A percentile compares a stretch with the other conserved stretches of the same genome.
Evolutionary conservation across 106 monocot species (phyloP).

Genomic region (Dendrobium chrysotoxum): DNA sequence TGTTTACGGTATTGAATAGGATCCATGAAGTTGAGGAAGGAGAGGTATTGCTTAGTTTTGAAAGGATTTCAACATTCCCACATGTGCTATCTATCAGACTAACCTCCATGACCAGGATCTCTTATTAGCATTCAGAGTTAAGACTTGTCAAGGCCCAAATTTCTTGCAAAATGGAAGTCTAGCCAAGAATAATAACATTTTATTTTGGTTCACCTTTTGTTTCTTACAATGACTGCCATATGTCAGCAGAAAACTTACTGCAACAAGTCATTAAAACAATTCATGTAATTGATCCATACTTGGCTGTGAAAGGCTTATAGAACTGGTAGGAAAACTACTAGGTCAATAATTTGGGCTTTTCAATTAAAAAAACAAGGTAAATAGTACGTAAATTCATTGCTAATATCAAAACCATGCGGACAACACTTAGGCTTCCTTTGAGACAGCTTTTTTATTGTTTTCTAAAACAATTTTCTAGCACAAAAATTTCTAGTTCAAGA

Average conservation of each 20-base stretch:
- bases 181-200: background rate
- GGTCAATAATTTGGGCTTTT: background rate
- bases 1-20: too few species aligned
- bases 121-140: too few species aligned
- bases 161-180: too few species aligned
- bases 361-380: background rate
- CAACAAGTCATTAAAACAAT: background rate
- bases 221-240: background rate
- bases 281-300: background rate
- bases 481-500: too few species aligned
- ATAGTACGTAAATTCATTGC: background rate
- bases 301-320: background rate
- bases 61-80: too few species aligned
- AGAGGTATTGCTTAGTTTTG: too few species aligned
- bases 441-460: too few species aligned
- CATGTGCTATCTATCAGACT: too few species aligned
- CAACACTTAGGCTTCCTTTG: background rate
- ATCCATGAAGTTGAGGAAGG: too few species aligned
- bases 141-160: too few species aligned
- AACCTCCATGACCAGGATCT: too few species aligned
- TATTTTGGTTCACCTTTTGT: background rate
- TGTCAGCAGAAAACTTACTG: background rate
- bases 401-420: background rate
- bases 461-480: too few species aligned
- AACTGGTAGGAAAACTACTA: background rate